phyloP scores from a whole-genome alignment of 75 land plant species.

The Picea glauca region DNA sequence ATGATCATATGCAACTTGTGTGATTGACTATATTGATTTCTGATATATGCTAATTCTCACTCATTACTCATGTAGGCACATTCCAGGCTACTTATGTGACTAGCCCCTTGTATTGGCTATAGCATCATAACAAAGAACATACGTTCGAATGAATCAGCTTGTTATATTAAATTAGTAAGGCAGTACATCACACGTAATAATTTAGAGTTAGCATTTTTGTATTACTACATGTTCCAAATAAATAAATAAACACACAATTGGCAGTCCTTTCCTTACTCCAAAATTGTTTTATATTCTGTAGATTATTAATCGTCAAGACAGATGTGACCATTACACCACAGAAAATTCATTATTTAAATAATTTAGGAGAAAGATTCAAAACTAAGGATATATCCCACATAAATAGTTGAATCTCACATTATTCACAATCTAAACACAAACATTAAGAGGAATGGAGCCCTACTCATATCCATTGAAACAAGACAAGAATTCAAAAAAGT shows the following conservation, averaged over 20 bases:
- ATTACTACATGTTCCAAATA: neutral
- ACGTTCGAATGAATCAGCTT: neutral
- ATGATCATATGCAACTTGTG: too few relatives aligned
- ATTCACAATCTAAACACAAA: neutral
- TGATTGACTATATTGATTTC: too few relatives aligned
- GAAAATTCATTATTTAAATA: neutral
- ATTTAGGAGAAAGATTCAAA: neutral
- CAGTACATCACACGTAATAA: neutral
- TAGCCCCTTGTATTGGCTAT: too few relatives aligned
- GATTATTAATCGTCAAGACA: neutral
- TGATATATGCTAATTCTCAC: too few relatives aligned
- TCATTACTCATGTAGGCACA: too few relatives aligned
- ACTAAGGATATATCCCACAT: neutral
- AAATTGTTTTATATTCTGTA: slow-evolving; percentile 2
- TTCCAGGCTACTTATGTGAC: too few relatives aligned
- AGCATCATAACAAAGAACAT: too few relatives aligned
- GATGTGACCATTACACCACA: neutral
- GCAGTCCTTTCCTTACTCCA: too few relatives aligned
- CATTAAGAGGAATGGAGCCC: neutral
- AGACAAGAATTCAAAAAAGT: neutral
- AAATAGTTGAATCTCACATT: neutral
- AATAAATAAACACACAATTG: neutral
- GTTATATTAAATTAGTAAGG: neutral
- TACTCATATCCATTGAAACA: slow-evolving; percentile 3
- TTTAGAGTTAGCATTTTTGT: neutral